phyloP scores from a whole-genome alignment of 208 protist genomes.

The Leishmania martiniquensis region DNA sequence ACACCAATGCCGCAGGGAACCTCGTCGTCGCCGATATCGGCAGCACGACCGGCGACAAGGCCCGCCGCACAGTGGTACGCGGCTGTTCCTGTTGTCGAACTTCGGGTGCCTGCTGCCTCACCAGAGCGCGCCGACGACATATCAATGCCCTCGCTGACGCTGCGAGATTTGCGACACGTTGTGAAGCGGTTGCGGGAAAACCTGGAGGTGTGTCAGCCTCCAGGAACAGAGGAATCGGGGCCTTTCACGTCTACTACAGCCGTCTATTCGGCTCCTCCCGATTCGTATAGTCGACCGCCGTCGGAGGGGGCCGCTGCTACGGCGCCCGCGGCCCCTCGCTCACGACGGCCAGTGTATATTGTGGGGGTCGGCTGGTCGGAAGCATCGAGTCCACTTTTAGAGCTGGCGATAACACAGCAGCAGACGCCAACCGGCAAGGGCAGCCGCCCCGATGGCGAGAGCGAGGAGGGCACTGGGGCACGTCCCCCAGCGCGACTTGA shows the following conservation, averaged over 20 bases:
- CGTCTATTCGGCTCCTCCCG: not conserved
- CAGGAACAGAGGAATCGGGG: not conserved
- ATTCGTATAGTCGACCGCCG: not conserved
- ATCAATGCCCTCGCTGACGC: conserved; percentile 20
- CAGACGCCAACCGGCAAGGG: not conserved
- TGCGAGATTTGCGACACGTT: conserved; percentile 15
- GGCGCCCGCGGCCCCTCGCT: not conserved
- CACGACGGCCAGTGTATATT: conserved; percentile 18
- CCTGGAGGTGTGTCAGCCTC: not conserved
- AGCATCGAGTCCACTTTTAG: conserved; percentile 39
- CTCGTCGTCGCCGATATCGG: not conserved
- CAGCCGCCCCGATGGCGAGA: not conserved
- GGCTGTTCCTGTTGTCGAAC: conserved; percentile 26
- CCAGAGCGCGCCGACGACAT: conserved; percentile 9
- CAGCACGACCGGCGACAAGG: not conserved
- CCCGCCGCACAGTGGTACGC: conserved; percentile 12
- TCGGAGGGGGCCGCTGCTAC: not conserved
- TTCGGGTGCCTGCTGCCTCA: not conserved
- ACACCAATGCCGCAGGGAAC: not conserved
- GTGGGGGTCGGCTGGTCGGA: conserved; percentile 52
- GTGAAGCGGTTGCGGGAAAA: conserved; percentile 10
- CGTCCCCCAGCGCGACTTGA: conserved; percentile 32
- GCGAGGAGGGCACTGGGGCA: not conserved
- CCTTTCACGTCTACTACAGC: not conserved
- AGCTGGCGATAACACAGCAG: conserved; percentile 40